A percentile compares a stretch with the other conserved stretches of the same genome.
Evolutionary conservation across 106 monocot genomes (phyloP).

Genomic region (Acanthochlamys bracteata): DNA sequence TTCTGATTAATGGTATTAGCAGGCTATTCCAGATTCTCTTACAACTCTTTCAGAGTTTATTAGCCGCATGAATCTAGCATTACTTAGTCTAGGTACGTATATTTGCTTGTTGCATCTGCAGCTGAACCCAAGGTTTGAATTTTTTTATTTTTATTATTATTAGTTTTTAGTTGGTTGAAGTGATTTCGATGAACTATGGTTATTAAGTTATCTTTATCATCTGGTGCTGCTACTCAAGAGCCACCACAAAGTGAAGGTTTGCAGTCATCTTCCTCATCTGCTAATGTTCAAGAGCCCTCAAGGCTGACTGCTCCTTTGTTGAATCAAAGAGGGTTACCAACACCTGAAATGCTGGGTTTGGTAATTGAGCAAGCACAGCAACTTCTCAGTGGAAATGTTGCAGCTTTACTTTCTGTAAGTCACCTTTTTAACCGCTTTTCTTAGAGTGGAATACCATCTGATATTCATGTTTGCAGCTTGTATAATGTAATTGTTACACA

Average conservation of each 20-base stretch:
- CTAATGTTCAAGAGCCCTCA: slow-evolving; percentile 16
- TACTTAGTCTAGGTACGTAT: slow-evolving; percentile 35
- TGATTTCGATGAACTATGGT: slow-evolving; percentile 5
- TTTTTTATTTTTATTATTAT: not conserved
- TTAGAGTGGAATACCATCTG: not conserved
- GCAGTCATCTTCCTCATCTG: slow-evolving; percentile 17
- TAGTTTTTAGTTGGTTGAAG: not conserved
- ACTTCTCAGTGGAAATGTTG: slow-evolving; percentile 54
- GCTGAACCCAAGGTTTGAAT: too few species aligned
- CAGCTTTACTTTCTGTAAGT: slow-evolving; percentile 56
- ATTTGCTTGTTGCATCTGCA: too few species aligned
- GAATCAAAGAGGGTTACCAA: slow-evolving; percentile 34
- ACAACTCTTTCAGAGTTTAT: slow-evolving; percentile 73
- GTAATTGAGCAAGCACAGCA: slow-evolving; percentile 48
- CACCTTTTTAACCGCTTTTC: not conserved
- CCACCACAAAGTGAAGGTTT: slow-evolving; percentile 25
- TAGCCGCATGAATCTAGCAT: slow-evolving; percentile 46
- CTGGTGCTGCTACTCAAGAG: slow-evolving; percentile 16
- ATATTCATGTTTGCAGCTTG: too few species aligned
- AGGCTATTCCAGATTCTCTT: slow-evolving; percentile 82
- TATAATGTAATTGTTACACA: too few species aligned
- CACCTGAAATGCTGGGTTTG: slow-evolving; percentile 44
- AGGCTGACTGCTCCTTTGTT: slow-evolving; percentile 14
- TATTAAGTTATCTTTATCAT: slow-evolving; percentile 9
- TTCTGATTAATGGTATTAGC: slow-evolving; percentile 5